phyloP scores from a whole-genome alignment of 2,329 filamentous ascomycete genomes.

The Amylocarpus encephaloides region DNA sequence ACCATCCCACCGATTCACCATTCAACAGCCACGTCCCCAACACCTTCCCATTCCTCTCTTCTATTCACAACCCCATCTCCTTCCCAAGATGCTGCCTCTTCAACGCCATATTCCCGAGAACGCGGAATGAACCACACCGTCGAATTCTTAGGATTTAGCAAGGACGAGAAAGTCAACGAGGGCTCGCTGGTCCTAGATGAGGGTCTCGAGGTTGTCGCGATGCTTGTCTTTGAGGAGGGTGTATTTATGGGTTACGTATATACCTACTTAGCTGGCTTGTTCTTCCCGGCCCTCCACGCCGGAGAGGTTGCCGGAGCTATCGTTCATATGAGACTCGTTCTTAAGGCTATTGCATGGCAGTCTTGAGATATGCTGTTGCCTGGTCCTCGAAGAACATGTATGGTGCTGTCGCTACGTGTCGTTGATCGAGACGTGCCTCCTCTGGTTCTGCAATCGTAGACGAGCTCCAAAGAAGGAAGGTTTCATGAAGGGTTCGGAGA shows the following conservation, averaged over 20 bases:
- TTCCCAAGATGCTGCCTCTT: constrained; percentile 21
- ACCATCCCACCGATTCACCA: constrained; percentile 16
- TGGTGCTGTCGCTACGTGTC: constrained; percentile 24
- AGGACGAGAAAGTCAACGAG: constrained; percentile 46
- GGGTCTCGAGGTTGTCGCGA: constrained; percentile 28
- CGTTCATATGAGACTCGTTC: constrained; percentile 35
- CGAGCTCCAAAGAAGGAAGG: constrained; percentile 35
- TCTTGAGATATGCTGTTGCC: constrained; percentile 33
- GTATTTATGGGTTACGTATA: constrained; percentile 38
- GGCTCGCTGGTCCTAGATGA: constrained; percentile 43
- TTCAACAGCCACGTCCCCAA: constrained; percentile 1
- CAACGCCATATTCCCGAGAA: constrained; percentile 43
- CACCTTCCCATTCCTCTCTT: neutral
- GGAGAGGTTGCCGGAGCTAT: constrained; percentile 37
- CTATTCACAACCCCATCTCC: neutral
- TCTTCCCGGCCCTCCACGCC: constrained; percentile 34
- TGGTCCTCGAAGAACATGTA: constrained; percentile 33
- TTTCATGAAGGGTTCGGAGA: constrained; percentile 26
- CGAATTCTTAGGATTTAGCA: constrained; percentile 37
- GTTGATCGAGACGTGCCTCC: constrained; percentile 29
- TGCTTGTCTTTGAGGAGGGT: constrained; percentile 37
- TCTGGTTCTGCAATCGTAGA: constrained; percentile 32
- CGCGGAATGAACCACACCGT: constrained; percentile 39
- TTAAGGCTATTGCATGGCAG: constrained; percentile 29
- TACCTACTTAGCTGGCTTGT: constrained; percentile 31